Evolutionary conservation across 1,284 basidiomycete genomes (phyloP).

Genomic region (Marasmius sp.): DNA sequence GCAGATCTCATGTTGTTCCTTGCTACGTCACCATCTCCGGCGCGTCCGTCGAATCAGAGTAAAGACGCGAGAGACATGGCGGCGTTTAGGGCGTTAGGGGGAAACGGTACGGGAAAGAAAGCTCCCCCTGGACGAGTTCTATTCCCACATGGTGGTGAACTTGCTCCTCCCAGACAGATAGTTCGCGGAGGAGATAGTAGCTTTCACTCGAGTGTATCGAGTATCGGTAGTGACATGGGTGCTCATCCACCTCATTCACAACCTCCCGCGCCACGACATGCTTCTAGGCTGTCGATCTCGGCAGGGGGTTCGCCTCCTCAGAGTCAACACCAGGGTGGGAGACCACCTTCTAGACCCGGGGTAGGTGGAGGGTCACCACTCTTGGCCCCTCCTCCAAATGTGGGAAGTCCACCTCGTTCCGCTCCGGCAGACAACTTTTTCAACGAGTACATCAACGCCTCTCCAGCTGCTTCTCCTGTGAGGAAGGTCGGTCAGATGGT

Average conservation of each 20-base stretch:
- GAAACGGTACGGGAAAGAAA: slow-evolving; percentile 52
- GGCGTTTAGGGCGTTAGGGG: slow-evolving; percentile 53
- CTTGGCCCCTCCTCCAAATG: neutral
- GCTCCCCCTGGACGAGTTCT: slow-evolving; percentile 53
- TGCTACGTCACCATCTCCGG: slow-evolving; percentile 78
- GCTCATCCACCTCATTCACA: slow-evolving; percentile 11
- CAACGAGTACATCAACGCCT: slow-evolving; percentile 71
- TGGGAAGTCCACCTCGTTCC: neutral
- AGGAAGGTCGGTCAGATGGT: slow-evolving; percentile 23
- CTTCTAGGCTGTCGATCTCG: slow-evolving; percentile 23
- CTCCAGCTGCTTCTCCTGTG: slow-evolving; percentile 52
- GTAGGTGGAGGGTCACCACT: neutral
- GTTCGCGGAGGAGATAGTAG: slow-evolving; percentile 34
- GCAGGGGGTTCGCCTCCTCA: slow-evolving; percentile 7
- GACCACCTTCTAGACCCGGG: slow-evolving; percentile 1
- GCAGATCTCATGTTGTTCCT: slow-evolving; percentile 79
- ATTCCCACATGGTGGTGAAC: slow-evolving; percentile 39
- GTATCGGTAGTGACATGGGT: slow-evolving; percentile 37
- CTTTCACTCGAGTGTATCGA: slow-evolving; percentile 43
- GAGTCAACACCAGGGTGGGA: neutral
- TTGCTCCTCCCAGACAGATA: neutral
- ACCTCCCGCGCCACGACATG: slow-evolving; percentile 12
- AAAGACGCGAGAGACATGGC: slow-evolving; percentile 53
- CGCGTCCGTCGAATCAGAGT: slow-evolving; percentile 43
- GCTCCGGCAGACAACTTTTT: slow-evolving; percentile 43